Base-by-base conservation (phyloP, 2,329 filamentous ascomycete species). In the Fusarium cicatricum region DNA sequence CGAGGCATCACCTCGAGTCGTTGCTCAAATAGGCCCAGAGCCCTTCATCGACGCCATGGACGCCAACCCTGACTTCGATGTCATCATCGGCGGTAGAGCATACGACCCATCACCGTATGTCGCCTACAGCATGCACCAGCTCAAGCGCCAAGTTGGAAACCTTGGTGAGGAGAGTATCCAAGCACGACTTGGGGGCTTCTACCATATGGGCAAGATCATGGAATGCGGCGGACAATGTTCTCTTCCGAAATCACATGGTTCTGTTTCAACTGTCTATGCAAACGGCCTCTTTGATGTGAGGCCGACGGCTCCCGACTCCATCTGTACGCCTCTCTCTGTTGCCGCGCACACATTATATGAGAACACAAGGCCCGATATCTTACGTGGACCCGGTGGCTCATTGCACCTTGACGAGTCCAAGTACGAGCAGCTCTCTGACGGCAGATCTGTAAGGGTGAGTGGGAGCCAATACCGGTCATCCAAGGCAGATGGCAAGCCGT, bases 321-420 rank as follows among this genome's bases (percentile, higher is more conserved):
- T 69, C 2, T 85, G 82, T 55, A 83, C 78, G 0, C 75, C 79
- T 0, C 49, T 78, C 0, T 79, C 77, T 0, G 81, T 85, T 0
- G 81, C 81, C 1, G 80, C 82, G 0, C 82, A 85, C 56, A 78
- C 81, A 0, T 65, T 85, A 10, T 85, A 85, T 45, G 82, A 85
- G 70, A 85, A 85, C 55, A 74, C 76, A 0, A 66, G 82, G 14
- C 82, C 83, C 0, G 82, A 85, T 64, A 61, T 79, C 1, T 62
- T 84, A 2, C 55, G 70, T 5, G 82, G 82, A 0, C 83, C 82
- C 0, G 83, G 82, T 0, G 83, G 82, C 0, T 65, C 70, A 7
- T 71, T 85, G 0, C 70, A 80, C 36, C 67, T 84, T 0, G 70
- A 71, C 0, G 40, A 68, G 1, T 71, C 78, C 1, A 54, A 41